Evolutionary conservation across 2,329 filamentous ascomycete species (phyloP).

Genomic region (Atkinsonella hypoxylon): DNA sequence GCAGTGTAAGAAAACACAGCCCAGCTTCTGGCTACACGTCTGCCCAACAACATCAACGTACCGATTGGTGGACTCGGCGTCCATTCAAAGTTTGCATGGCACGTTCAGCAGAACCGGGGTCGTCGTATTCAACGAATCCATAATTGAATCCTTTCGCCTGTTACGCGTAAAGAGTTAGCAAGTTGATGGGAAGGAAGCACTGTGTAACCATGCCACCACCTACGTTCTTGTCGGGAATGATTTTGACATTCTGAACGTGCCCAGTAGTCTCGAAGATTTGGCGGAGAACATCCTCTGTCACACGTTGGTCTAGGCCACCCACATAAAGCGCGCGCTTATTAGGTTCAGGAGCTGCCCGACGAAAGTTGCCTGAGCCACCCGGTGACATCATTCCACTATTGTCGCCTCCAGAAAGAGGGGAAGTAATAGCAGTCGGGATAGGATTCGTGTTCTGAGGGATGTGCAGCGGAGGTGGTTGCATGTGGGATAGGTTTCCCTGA

Average conservation of each 20-base stretch:
- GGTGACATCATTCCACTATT: constrained; percentile 67
- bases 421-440: constrained; percentile 84
- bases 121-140: constrained; percentile 97
- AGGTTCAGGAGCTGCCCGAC: constrained; percentile 88
- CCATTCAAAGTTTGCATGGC: constrained; percentile 97
- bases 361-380: constrained; percentile 67
- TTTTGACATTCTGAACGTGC: constrained; percentile 97
- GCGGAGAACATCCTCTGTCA: constrained; percentile 90
- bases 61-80: constrained; percentile 86
- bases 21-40: background rate
- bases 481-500: constrained; percentile 59
- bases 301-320: constrained; percentile 84
- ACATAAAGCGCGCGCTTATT: constrained; percentile 98
- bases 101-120: constrained; percentile 88
- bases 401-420: constrained; percentile 62
- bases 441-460: constrained; percentile 96
- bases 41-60: constrained; percentile 27
- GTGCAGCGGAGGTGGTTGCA: constrained; percentile 83
- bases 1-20: constrained; percentile 9
- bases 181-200: constrained; percentile 5
- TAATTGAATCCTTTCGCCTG: constrained; percentile 97
- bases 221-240: constrained; percentile 99
- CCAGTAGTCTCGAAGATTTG: constrained; percentile 99
- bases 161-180: constrained; percentile 19
- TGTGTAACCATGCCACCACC: constrained; percentile 28